A percentile compares a stretch with the other conserved stretches of the same genome.
Evolutionary conservation across 1,139 yeast genomes (phyloP).

Genomic region (Yamadazyma sp.): DNA sequence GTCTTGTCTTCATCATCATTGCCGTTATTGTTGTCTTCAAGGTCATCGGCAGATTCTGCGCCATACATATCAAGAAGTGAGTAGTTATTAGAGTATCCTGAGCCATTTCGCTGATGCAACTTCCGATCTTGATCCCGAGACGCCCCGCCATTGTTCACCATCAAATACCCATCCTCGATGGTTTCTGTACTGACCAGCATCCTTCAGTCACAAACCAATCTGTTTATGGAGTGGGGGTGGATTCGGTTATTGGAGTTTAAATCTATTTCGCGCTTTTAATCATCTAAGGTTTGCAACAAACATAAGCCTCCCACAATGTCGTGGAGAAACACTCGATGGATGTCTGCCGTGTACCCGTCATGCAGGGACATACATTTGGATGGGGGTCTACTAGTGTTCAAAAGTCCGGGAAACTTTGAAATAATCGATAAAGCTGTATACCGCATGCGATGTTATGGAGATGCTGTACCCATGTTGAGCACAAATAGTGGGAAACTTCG

Average conservation of each 20-base stretch:
- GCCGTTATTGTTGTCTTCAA: background rate
- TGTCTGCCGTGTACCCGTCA: slow-evolving; percentile 27
- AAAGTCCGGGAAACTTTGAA: slow-evolving; percentile 19
- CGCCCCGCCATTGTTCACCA: background rate
- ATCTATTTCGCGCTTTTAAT: background rate
- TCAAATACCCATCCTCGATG: background rate
- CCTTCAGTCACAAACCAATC: background rate
- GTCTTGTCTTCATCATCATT: background rate
- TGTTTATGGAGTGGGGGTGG: background rate
- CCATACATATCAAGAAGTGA: slow-evolving; percentile 30
- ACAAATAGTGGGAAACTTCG: slow-evolving; percentile 38
- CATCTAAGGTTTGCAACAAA: no score
- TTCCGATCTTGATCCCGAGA: background rate
- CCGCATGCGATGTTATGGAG: slow-evolving; percentile 37
- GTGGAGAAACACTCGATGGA: slow-evolving; percentile 35
- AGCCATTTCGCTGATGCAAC: slow-evolving; percentile 6
- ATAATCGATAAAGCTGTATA: slow-evolving; percentile 27
- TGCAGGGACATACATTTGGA: slow-evolving; percentile 32
- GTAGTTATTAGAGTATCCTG: slow-evolving; percentile 32
- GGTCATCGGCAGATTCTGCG: slow-evolving; percentile 17
- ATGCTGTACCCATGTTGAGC: slow-evolving; percentile 42
- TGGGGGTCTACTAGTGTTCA: slow-evolving; percentile 38
- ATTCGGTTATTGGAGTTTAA: background rate
- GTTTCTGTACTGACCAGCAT: slow-evolving; percentile 3
- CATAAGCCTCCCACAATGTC: no score